A percentile compares a stretch with the other conserved stretches of the same genome.
Evolutionary conservation across 768 basidiomycete genomes (phyloP).

Genomic region (Serendipita vermifera): DNA sequence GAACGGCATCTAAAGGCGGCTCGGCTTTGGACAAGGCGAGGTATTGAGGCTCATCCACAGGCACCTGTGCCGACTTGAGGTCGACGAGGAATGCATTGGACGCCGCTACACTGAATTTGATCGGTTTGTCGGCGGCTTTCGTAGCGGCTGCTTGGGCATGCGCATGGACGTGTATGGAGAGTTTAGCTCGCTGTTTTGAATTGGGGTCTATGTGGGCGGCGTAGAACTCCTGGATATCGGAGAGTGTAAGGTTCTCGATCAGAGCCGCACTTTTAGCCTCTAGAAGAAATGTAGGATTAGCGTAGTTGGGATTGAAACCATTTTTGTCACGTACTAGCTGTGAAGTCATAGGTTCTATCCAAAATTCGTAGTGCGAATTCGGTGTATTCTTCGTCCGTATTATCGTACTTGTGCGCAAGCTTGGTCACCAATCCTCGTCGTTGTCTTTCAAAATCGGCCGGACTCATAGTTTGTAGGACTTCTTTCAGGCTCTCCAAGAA

Average conservation of each 20-base stretch:
- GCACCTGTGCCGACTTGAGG: constrained; percentile 37
- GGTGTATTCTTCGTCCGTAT: constrained; percentile 65
- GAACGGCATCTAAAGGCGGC: constrained; percentile 49
- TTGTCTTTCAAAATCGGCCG: constrained; percentile 66
- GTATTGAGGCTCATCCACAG: constrained; percentile 39
- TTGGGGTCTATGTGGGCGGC: constrained; percentile 52
- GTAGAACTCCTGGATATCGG: constrained; percentile 64
- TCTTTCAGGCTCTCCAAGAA: constrained; percentile 68
- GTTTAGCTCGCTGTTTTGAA: constrained; percentile 59
- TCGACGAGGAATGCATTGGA: constrained; percentile 46
- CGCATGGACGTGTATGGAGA: constrained; percentile 71
- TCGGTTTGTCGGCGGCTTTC: no score
- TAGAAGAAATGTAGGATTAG: constrained; percentile 22
- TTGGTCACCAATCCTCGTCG: constrained; percentile 62
- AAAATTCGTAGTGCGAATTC: constrained; percentile 59
- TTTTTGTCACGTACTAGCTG: constrained; percentile 45
- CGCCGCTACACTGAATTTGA: constrained; percentile 49
- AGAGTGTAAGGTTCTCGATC: constrained; percentile 52
- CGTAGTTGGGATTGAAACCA: constrained; percentile 2
- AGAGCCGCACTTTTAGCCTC: constrained; percentile 60
- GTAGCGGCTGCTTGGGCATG: constrained; percentile 42
- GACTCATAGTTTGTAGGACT: constrained; percentile 52
- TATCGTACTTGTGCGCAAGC: constrained; percentile 80
- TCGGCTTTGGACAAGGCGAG: constrained; percentile 38
- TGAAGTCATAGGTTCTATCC: constrained; percentile 76